These are phyloP conservation scores for Erysimum cheiri DNA, from an alignment of 441 rosid species.

Conservation along the genomic window DNA sequence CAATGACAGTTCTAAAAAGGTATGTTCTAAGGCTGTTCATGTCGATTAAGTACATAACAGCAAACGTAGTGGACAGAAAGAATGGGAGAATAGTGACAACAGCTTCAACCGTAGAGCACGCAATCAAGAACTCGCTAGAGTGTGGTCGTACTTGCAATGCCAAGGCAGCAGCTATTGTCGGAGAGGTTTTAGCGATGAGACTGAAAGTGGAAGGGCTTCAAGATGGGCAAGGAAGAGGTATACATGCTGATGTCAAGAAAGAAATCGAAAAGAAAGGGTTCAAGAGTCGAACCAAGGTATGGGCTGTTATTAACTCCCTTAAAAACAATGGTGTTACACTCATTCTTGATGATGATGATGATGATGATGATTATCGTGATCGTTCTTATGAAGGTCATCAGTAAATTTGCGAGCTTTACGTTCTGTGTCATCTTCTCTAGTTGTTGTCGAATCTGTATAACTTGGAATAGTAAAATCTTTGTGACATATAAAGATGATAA, in stretches of 20 bases:
- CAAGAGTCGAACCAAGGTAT: slow-evolving; percentile 58
- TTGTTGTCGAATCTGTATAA: slow-evolving; percentile 7
- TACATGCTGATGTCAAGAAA: slow-evolving; percentile 57
- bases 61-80: slow-evolving; percentile 66
- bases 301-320: slow-evolving; percentile 73
- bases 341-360: slow-evolving; percentile 58
- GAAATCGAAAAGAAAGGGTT: slow-evolving; percentile 72
- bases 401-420: not conserved
- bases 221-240: slow-evolving; percentile 64
- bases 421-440: slow-evolving; percentile 15
- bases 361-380: slow-evolving; percentile 35
- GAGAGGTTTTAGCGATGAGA: slow-evolving; percentile 67
- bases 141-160: slow-evolving; percentile 53
- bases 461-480: slow-evolving; percentile 14
- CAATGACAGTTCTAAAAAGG: slow-evolving; percentile 51
- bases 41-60: slow-evolving; percentile 65
- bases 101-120: slow-evolving; percentile 47
- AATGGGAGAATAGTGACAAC: slow-evolving; percentile 57
- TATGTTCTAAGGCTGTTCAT: slow-evolving; percentile 57
- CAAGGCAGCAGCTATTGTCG: slow-evolving; percentile 59
- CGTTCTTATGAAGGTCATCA: slow-evolving; percentile 43
- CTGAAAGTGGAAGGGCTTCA: slow-evolving; percentile 69
- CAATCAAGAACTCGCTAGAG: slow-evolving; percentile 53
- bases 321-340: slow-evolving; percentile 74
- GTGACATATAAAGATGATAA: slow-evolving; percentile 18